Evolutionary conservation across 2,329 filamentous ascomycete species (phyloP).

Genomic region (Trichoderma polysporum): DNA sequence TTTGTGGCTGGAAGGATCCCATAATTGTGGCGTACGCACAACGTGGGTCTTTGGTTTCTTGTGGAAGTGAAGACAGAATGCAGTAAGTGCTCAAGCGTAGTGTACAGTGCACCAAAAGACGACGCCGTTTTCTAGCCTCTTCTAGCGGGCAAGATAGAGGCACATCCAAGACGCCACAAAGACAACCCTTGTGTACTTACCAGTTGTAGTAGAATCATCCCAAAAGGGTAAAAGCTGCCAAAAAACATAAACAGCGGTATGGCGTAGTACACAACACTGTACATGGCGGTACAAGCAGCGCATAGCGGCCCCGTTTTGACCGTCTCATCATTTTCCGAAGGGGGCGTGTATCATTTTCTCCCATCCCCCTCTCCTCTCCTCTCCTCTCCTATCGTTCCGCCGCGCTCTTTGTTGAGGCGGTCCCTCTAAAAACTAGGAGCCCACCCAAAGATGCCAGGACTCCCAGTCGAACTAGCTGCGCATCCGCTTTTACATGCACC

Average conservation of each 20-base stretch:
- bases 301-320: background rate
- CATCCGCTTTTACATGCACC: background rate
- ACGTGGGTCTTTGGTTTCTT: background rate
- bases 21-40: background rate
- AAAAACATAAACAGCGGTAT: background rate
- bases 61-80: background rate
- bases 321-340: background rate
- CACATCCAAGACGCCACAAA: background rate
- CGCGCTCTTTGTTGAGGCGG: background rate
- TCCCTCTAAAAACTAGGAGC: background rate
- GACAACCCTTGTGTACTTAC: background rate
- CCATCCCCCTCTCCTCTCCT: background rate
- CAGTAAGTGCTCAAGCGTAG: background rate
- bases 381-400: background rate
- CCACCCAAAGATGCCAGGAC: background rate
- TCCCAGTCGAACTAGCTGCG: background rate
- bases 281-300: background rate
- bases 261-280: background rate
- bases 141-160: background rate
- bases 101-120: background rate
- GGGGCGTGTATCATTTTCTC: background rate
- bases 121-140: background rate
- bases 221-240: background rate
- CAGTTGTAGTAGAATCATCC: background rate
- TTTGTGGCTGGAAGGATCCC: background rate